Conservation (phyloP, 805 yeast genomes). For the Myxozyma neotropica region DNA sequence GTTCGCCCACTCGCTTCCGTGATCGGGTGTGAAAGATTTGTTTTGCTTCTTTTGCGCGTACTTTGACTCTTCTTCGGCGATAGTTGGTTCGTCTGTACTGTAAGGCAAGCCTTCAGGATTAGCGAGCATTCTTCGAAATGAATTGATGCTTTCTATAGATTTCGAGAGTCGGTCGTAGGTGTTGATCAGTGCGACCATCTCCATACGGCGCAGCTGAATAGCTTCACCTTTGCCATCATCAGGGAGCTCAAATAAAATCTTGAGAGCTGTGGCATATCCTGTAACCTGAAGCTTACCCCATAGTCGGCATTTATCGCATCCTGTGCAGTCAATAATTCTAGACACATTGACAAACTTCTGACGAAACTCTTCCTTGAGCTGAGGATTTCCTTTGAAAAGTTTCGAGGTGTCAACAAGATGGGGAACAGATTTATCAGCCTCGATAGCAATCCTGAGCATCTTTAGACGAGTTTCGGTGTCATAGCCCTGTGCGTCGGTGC, state of each 20-base stretch:
- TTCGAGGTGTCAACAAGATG: slow-evolving; percentile 51
- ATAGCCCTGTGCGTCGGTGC: slow-evolving; percentile 43
- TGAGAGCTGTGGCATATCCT: slow-evolving; percentile 96
- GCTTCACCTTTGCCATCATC: slow-evolving; percentile 51
- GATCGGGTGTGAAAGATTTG: slow-evolving; percentile 30
- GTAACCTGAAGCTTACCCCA: slow-evolving; percentile 99
- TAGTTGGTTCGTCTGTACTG: slow-evolving; percentile 44
- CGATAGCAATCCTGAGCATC: slow-evolving; percentile 47
- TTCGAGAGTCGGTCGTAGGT: slow-evolving; percentile 91
- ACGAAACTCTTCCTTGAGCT: slow-evolving; percentile 81
- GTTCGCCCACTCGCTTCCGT: slow-evolving; percentile 54
- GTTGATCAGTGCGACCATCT: slow-evolving; percentile 85
- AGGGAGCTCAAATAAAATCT: slow-evolving; percentile 78
- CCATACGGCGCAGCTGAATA: slow-evolving; percentile 70
- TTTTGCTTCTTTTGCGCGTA: not conserved
- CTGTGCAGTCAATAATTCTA: slow-evolving; percentile 96
- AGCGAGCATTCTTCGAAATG: slow-evolving; percentile 49
- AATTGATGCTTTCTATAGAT: slow-evolving; percentile 71
- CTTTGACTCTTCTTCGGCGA: slow-evolving; percentile 7
- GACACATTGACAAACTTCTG: slow-evolving; percentile 85
- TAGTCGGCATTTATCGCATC: slow-evolving; percentile 94
- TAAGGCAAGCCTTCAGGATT: slow-evolving; percentile 32
- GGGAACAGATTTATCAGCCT: slow-evolving; percentile 38
- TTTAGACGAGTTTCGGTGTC: slow-evolving; percentile 51
- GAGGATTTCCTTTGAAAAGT: slow-evolving; percentile 50